Conservation (phyloP, 2,329 filamentous ascomycete genomes). For the Pseudonectria foliicola region DNA sequence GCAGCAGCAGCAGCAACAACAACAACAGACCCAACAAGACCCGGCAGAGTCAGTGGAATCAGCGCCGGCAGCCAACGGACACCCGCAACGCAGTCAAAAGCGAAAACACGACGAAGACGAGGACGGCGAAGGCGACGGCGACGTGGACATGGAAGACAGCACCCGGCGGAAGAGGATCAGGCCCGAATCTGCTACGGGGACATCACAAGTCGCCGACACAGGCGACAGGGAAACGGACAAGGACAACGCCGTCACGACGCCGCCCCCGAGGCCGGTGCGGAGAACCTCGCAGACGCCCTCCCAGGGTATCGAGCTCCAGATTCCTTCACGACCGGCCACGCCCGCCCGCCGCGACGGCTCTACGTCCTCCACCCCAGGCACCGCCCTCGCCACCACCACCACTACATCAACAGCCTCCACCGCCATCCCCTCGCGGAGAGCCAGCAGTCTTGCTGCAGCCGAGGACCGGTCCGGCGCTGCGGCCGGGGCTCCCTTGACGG, state of each 20-base stretch:
- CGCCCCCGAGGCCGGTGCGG: constrained; percentile 38
- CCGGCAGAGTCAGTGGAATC: too few relatives aligned
- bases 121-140: constrained; percentile 23
- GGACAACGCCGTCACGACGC: constrained; percentile 14
- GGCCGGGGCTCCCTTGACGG: too few relatives aligned
- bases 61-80: constrained; percentile 1
- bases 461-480: constrained; percentile 11
- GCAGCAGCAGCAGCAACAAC: constrained; percentile 6
- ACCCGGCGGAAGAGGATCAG: constrained; percentile 40
- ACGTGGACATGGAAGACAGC: constrained; percentile 29
- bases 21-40: constrained; percentile 9
- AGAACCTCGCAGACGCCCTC: constrained; percentile 45
- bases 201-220: constrained; percentile 2
- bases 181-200: constrained; percentile 24
- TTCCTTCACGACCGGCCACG: constrained; percentile 57
- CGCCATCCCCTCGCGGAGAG: constrained; percentile 24
- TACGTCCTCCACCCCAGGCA: constrained; percentile 33
- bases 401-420: constrained; percentile 10
- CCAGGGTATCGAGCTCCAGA: constrained; percentile 53
- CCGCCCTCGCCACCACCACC: constrained; percentile 8
- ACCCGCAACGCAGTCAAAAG: constrained; percentile 21
- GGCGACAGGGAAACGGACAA: constrained; percentile 13
- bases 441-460: constrained; percentile 14
- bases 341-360: constrained; percentile 39
- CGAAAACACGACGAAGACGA: constrained; percentile 29